Conservation (phyloP, 257 asterid genomes). For the Phtheirospermum japonicum region DNA sequence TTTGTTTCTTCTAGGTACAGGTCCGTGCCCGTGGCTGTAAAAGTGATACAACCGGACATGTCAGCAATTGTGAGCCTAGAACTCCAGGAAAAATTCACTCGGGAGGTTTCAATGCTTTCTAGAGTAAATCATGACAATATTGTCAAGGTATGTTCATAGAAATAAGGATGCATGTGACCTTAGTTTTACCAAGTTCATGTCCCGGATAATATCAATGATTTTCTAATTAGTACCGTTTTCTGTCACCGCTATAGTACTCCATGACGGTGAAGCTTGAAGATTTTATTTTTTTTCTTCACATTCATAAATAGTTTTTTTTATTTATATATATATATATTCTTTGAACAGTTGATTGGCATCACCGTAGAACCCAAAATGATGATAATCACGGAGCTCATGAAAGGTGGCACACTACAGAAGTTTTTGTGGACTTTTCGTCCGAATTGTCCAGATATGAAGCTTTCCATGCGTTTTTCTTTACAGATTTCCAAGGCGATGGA, state of each 20-base stretch:
- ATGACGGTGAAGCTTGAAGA: background rate
- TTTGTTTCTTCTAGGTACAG: slow-evolving; percentile 39
- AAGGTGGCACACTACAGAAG: slow-evolving; percentile 66
- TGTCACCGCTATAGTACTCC: too few species aligned
- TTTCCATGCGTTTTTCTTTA: slow-evolving; percentile 46
- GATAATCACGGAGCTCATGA: slow-evolving; percentile 59
- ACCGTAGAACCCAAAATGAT: slow-evolving; percentile 47
- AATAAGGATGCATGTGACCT: slow-evolving; percentile 1
- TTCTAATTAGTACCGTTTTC: background rate
- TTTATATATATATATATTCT: too few species aligned
- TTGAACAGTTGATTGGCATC: slow-evolving; percentile 58
- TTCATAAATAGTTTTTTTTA: background rate
- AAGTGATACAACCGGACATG: slow-evolving; percentile 45
- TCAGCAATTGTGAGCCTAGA: slow-evolving; percentile 41
- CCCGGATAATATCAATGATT: background rate
- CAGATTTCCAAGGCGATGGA: slow-evolving; percentile 63
- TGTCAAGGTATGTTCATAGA: slow-evolving; percentile 45
- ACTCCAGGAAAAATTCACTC: slow-evolving; percentile 39
- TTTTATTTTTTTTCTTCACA: background rate
- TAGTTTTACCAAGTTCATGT: background rate
- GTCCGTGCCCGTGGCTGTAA: slow-evolving; percentile 51
- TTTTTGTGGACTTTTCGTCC: slow-evolving; percentile 58
- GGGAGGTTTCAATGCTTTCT: slow-evolving; percentile 56
- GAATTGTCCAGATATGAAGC: slow-evolving; percentile 44
- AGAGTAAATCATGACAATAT: slow-evolving; percentile 57